Base-by-base conservation (phyloP, 179 eudicot genomes). In the Amaranthus tricolor region DNA sequence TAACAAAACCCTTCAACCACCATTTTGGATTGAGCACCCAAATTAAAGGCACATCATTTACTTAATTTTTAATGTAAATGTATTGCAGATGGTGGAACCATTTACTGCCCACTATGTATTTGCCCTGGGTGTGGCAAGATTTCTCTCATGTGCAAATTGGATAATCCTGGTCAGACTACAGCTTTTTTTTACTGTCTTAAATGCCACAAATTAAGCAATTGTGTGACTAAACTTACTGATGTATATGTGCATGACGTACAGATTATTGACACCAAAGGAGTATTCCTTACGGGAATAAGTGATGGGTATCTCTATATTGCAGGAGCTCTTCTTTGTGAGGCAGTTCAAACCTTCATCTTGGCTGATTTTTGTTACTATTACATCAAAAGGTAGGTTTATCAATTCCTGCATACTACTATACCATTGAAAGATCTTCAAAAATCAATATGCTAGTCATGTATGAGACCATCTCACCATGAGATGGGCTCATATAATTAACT, bases 351-450 rank as follows among this genome's bases (percentile, higher is more conserved):
- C 0, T 91, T 89, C 74, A 91, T 93, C 13, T 73, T 93, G 70
- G 95, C 93, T 0, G 98, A 93, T 68, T 93, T 93, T 70, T 91
- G 97, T 73, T 93, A 91, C 77, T 91, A 91, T 60, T 93, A 93
- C 61, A 76, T 93, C 75, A 91, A 86, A 68, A 91, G 98, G 97
- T 91, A 65, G 2, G 45, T 21, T 6, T 31, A 31, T 31, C 40
- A 2, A 31, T 31, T 31, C 40, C 40, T 31, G 40, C 40, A 1
- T 2, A 2, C 3, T 31, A 31, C 40, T n/a, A n/a, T n/a, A n/a
- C n/a, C n/a, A n/a, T n/a, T n/a, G n/a, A n/a, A n/a, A n/a, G n/a
- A n/a, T n/a, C n/a, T n/a, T n/a, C n/a, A n/a, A n/a, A n/a, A n/a
- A 24, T 24, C 31, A 24, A 24, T 24, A 1, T 24, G 31, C 31